phyloP scores from a whole-genome alignment of 2,329 filamentous ascomycete species.

The Chrysoporthe austroafricana region DNA sequence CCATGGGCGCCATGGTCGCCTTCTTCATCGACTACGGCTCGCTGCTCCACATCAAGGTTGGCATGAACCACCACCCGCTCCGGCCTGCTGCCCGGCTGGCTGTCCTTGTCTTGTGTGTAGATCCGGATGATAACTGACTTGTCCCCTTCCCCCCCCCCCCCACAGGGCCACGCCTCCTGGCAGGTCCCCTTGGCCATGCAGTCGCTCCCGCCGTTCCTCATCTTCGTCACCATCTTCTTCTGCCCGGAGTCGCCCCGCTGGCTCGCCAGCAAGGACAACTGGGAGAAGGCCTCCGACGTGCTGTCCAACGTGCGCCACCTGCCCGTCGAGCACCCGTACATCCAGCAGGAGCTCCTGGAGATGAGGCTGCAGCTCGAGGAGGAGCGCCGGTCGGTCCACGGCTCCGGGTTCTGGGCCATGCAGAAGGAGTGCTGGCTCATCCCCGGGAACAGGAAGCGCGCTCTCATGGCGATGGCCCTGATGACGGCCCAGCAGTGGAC shows the following conservation, averaged over 20 bases:
- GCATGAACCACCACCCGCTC: neutral
- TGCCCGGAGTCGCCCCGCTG: constrained; percentile 66
- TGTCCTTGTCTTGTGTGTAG: neutral
- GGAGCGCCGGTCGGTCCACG: constrained; percentile 34
- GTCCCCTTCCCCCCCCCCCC: neutral
- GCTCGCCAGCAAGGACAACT: constrained; percentile 65
- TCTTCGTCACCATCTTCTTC: constrained; percentile 58
- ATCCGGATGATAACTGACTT: neutral
- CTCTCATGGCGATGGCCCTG: constrained; percentile 50
- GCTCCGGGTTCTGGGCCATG: constrained; percentile 33
- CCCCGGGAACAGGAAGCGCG: constrained; percentile 45
- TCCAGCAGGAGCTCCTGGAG: constrained; percentile 40
- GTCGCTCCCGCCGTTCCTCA: constrained; percentile 57
- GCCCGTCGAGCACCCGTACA: constrained; percentile 41
- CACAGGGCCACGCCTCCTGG: constrained; percentile 24
- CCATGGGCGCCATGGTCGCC: constrained; percentile 47
- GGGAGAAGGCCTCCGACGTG: constrained; percentile 54
- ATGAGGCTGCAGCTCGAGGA: constrained; percentile 37
- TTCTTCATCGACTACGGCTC: constrained; percentile 58
- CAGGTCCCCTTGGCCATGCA: constrained; percentile 64
- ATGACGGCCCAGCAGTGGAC: constrained; percentile 77
- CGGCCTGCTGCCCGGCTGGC: too few species aligned
- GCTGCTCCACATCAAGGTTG: constrained; percentile 41
- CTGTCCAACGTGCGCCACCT: constrained; percentile 42
- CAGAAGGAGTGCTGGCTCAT: constrained; percentile 38